Percentiles rank a stretch among this genome's conserved stretches.
Evolutionary conservation across 2,329 filamentous ascomycete species (phyloP).

Genomic region (Geosmithia putterillii): DNA sequence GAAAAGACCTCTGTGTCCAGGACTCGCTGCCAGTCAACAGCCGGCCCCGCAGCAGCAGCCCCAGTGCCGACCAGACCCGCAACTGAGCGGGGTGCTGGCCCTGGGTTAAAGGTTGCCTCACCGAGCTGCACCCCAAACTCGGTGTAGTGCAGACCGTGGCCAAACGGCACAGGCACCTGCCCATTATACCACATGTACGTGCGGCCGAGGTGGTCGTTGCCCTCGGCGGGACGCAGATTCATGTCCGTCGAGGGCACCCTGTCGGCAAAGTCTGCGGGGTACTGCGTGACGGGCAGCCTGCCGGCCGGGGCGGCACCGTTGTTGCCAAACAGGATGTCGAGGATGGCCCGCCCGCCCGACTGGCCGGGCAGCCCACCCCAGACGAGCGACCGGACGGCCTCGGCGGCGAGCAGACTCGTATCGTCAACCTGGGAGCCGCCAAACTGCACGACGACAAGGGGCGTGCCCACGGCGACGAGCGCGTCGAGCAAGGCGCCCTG

Average conservation of each 20-base stretch:
- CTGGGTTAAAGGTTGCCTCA: too few relatives aligned
- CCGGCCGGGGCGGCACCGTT: constrained; percentile 39
- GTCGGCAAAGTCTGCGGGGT: constrained; percentile 36
- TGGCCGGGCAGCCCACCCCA: constrained; percentile 51
- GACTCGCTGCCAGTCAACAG: constrained; percentile 17
- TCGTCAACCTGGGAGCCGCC: constrained; percentile 42
- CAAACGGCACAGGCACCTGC: constrained; percentile 40
- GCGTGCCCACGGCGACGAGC: constrained; percentile 26
- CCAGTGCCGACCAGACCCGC: background rate
- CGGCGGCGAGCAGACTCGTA: constrained; percentile 30
- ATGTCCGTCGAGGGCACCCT: constrained; percentile 43
- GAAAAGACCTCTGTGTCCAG: constrained; percentile 26
- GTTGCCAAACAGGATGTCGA: constrained; percentile 39
- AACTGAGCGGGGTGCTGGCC: too few relatives aligned
- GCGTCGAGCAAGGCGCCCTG: constrained; percentile 37
- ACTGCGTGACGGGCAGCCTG: constrained; percentile 41
- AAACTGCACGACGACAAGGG: constrained; percentile 36
- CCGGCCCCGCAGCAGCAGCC: constrained; percentile 19
- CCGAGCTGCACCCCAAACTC: constrained; percentile 24
- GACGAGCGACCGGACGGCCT: constrained; percentile 35
- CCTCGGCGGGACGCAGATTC: constrained; percentile 32
- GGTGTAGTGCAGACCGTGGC: constrained; percentile 46
- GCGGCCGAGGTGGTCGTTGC: constrained; percentile 36
- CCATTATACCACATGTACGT: constrained; percentile 52
- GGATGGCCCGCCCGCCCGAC: constrained; percentile 40